Evolutionary conservation across 1,284 basidiomycete genomes (phyloP).

Genomic region (Trametes pubescens): DNA sequence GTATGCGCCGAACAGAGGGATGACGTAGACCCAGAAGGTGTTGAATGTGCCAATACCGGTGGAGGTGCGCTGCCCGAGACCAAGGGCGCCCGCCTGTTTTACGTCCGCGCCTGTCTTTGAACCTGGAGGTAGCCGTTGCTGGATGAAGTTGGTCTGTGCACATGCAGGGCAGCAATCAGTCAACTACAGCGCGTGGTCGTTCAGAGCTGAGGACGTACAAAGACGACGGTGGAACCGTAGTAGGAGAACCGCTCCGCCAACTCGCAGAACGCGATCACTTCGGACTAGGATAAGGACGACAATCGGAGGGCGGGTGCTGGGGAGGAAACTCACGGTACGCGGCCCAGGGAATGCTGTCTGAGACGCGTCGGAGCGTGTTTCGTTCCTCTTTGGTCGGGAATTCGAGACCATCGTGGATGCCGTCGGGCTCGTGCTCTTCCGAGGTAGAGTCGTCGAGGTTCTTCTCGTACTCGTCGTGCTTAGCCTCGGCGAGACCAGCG

Average conservation of each 20-base stretch:
- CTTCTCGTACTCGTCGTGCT: slow-evolving; percentile 41
- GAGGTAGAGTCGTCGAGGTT: slow-evolving; percentile 20
- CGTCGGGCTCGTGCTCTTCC: slow-evolving; percentile 46
- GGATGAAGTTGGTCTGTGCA: slow-evolving; percentile 76
- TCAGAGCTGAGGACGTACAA: slow-evolving; percentile 52
- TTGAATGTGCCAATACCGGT: slow-evolving; percentile 76
- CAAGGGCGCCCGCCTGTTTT: slow-evolving; percentile 74
- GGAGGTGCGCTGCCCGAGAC: slow-evolving; percentile 68
- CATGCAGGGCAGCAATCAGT: slow-evolving; percentile 20
- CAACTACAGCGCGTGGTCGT: slow-evolving; percentile 31
- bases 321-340: slow-evolving; percentile 62
- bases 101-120: slow-evolving; percentile 75
- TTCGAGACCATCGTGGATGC: slow-evolving; percentile 62
- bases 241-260: slow-evolving; percentile 80
- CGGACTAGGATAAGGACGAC: not conserved
- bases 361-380: slow-evolving; percentile 64
- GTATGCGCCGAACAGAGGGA: slow-evolving; percentile 72
- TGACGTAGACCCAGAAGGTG: slow-evolving; percentile 67
- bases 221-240: slow-evolving; percentile 71
- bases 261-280: slow-evolving; percentile 77
- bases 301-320: not conserved
- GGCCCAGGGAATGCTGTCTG: slow-evolving; percentile 70
- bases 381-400: slow-evolving; percentile 78
- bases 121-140: slow-evolving; percentile 69
- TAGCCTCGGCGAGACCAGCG: slow-evolving; percentile 42